These are phyloP conservation scores for Lachnellula cervina DNA, from an alignment of 2,329 filamentous ascomycete genomes.

Conservation along the genomic window DNA sequence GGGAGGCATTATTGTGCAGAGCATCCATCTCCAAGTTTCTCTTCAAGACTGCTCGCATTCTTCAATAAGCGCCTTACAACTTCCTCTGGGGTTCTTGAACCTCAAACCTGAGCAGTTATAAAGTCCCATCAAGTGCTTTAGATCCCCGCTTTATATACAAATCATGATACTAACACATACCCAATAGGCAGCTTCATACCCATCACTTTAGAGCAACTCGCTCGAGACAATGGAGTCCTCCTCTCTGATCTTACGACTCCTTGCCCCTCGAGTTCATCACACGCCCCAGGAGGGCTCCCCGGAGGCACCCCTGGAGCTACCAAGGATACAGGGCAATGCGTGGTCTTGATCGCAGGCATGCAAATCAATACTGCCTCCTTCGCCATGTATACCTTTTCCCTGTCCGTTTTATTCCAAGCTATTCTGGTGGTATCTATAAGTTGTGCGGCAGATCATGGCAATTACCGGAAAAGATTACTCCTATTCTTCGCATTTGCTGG, in stretches of 20 bases:
- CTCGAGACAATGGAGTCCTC: slow-evolving; percentile 85
- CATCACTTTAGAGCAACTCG: slow-evolving; percentile 88
- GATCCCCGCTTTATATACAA: neutral
- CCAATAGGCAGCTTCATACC: slow-evolving; percentile 82
- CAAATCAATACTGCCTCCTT: slow-evolving; percentile 96
- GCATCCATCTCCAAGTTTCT: neutral
- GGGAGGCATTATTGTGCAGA: neutral
- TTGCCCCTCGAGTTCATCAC: slow-evolving; percentile 42
- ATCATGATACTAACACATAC: slow-evolving; percentile 14
- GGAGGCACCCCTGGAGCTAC: slow-evolving; percentile 20
- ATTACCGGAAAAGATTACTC: slow-evolving; percentile 82
- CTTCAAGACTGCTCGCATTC: neutral
- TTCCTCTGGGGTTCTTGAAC: no score
- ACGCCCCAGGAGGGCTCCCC: slow-evolving; percentile 17
- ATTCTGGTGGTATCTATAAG: slow-evolving; percentile 94
- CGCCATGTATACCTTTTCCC: slow-evolving; percentile 96
- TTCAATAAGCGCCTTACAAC: no score
- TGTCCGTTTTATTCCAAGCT: slow-evolving; percentile 85
- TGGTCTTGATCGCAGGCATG: slow-evolving; percentile 74
- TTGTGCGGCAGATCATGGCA: slow-evolving; percentile 90
- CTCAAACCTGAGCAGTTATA: no score
- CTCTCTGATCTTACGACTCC: slow-evolving; percentile 70
- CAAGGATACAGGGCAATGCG: slow-evolving; percentile 60
- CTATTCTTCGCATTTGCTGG: slow-evolving; percentile 81
- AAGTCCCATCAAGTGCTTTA: no score